A percentile compares a stretch with the other conserved stretches of the same genome.
Conservation (phyloP, 2,329 filamentous ascomycete genomes). For the Epichloe sibirici region DNA sequence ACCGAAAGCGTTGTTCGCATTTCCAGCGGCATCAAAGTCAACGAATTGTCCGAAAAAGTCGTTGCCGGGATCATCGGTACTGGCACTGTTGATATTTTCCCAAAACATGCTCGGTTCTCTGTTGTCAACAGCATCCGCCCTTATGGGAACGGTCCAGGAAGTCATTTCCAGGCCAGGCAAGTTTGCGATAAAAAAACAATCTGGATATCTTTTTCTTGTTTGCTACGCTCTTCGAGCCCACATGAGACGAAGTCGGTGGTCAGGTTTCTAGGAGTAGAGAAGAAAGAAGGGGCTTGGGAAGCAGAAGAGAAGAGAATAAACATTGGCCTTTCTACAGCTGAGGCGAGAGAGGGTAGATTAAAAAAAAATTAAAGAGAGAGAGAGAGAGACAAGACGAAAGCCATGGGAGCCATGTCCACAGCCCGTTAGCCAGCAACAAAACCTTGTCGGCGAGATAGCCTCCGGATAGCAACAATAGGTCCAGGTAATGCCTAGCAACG, state of each 20-base stretch:
- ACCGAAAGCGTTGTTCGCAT: slow-evolving; percentile 9
- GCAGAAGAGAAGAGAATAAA: not conserved
- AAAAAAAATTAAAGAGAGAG: not conserved
- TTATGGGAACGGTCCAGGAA: slow-evolving; percentile 24
- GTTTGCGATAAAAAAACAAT: not conserved
- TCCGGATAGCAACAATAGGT: slow-evolving; percentile 7
- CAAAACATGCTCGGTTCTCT: slow-evolving; percentile 24
- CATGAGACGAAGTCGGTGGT: not conserved
- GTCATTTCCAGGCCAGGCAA: slow-evolving; percentile 16
- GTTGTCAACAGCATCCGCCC: slow-evolving; percentile 21
- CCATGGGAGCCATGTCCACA: slow-evolving; percentile 2
- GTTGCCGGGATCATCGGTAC: slow-evolving; percentile 16
- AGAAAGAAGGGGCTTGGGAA: not conserved
- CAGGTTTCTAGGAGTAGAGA: not conserved
- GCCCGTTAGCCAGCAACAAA: slow-evolving; percentile 1
- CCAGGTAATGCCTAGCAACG: slow-evolving; percentile 7
- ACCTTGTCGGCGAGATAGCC: slow-evolving; percentile 5
- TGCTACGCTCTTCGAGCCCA: not conserved
- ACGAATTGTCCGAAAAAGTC: slow-evolving; percentile 27
- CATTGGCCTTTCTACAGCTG: not conserved
- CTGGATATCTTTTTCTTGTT: not conserved
- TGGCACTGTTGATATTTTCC: slow-evolving; percentile 20
- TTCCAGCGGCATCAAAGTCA: slow-evolving; percentile 21
- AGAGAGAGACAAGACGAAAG: not conserved
- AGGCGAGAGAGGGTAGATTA: not conserved